Base-by-base conservation (phyloP, 345 rosid species). In the Excoecaria cochinchinensis region DNA sequence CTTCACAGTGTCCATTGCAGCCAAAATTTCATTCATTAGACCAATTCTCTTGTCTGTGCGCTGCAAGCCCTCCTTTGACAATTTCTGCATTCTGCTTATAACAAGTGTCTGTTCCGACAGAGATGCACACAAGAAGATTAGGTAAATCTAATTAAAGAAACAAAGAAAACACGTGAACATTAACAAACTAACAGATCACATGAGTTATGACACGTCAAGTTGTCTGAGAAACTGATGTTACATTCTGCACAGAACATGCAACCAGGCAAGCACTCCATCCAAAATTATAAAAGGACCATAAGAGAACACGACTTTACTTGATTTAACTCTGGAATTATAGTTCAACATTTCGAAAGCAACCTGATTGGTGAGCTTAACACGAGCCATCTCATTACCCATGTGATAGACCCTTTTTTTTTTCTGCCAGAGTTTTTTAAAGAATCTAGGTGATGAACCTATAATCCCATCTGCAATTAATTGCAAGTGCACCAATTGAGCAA, bases 1-100 rank as follows among this genome's bases (percentile, higher is more conserved):
- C 98, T 95, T 95, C 80, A 95, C 96, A 70, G 97, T 89, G 75
- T 95, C 99, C 99, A 95, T 93, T 74, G 99, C 97, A 58, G 98
- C 99, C 89, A 95, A 87, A 84, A 95, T 82, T 85, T 95, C 99
- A 81, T 95, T 95, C 98, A 91, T 95, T 64, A 95, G 93, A 77
- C 99, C 93, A 72, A 95, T 95, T 86, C 99, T 88, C 86, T 86
- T 91, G 89, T 95, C 99, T 48, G 98, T 93, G 75, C 97, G 98
- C 82, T 87, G 98, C 87, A 95, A 83, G 19, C 99, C 99, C 79
- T 95, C 99, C 85, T 90, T 93, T 40, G 97, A 87, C 77, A 88
- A 80, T 77, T 91, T 95, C 83, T 89, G 99, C 82, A 91, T 88
- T 85, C 82, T 93, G 90, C 97, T 95, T 81, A 95, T 91, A 58